A percentile compares a stretch with the other conserved stretches of the same genome.
Evolutionary conservation across 2,329 filamentous ascomycete genomes (phyloP).

Genomic region (Trichoderma harzianum): DNA sequence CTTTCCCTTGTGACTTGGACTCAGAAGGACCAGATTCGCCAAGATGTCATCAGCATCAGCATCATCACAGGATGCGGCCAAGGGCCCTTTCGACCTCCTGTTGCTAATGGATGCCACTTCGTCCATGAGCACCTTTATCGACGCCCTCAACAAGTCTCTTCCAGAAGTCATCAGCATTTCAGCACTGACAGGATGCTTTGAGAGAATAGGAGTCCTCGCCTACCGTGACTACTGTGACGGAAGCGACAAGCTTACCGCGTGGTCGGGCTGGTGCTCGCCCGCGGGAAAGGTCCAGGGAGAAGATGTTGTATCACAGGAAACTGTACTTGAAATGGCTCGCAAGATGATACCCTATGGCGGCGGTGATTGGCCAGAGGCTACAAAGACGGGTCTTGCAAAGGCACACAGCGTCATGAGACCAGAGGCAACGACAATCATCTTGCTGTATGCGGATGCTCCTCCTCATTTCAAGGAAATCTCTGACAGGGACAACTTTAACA

Average conservation of each 20-base stretch:
- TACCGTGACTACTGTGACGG: conserved; percentile 47
- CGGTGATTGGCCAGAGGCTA: conserved; percentile 45
- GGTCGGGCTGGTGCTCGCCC: conserved; percentile 46
- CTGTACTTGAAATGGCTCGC: conserved; percentile 36
- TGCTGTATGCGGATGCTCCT: conserved; percentile 48
- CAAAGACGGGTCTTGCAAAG: conserved; percentile 46
- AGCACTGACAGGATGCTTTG: conserved; percentile 46
- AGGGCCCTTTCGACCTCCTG: conserved; percentile 41
- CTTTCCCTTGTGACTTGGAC: not conserved
- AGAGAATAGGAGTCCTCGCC: conserved; percentile 47
- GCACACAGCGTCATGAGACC: conserved; percentile 46
- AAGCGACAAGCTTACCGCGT: conserved; percentile 35
- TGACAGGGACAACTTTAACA: conserved; percentile 28
- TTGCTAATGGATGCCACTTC: conserved; percentile 45
- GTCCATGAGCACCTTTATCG: conserved; percentile 44
- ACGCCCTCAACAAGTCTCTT: conserved; percentile 43
- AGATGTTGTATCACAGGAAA: conserved; percentile 29
- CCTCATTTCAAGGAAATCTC: conserved; percentile 39
- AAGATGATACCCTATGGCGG: conserved; percentile 34
- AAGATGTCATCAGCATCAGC: conserved; percentile 22
- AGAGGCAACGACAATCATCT: conserved; percentile 46
- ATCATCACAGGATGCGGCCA: conserved; percentile 8
- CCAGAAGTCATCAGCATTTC: conserved; percentile 51
- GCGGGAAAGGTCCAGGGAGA: conserved; percentile 19
- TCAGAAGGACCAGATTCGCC: not conserved